phyloP scores from a whole-genome alignment of 345 rosid genomes.

The Bruguiera sexangula region DNA sequence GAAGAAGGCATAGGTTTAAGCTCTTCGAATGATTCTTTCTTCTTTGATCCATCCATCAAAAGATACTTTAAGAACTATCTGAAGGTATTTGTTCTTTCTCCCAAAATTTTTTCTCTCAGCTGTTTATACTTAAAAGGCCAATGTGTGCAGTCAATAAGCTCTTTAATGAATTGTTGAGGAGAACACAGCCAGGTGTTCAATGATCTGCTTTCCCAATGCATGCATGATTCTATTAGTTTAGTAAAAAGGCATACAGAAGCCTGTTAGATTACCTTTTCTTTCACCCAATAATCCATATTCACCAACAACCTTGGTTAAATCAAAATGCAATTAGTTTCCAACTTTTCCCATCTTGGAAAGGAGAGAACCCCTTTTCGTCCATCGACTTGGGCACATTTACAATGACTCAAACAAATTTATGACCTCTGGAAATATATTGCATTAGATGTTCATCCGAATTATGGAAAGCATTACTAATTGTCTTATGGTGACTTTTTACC shows the following conservation, averaged over 20 bases:
- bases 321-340: no score
- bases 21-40: constrained; percentile 93
- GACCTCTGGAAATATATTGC: background rate
- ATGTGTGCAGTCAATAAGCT: no score
- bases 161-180: no score
- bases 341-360: background rate
- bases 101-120: no score
- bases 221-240: no score
- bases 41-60: constrained; percentile 87
- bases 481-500: background rate
- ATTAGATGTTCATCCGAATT: background rate
- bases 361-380: background rate
- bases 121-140: no score
- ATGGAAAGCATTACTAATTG: background rate
- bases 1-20: constrained; percentile 89
- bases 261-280: no score
- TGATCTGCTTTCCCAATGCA: no score
- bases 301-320: background rate
- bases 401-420: background rate
- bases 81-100: constrained; percentile 30
- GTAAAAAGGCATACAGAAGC: no score
- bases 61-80: constrained; percentile 76
- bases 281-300: background rate
- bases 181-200: no score
- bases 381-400: background rate